These are phyloP conservation scores for Pterocarpus macrocarpus DNA, from an alignment of 306 rosid species.

Conservation along the genomic window DNA sequence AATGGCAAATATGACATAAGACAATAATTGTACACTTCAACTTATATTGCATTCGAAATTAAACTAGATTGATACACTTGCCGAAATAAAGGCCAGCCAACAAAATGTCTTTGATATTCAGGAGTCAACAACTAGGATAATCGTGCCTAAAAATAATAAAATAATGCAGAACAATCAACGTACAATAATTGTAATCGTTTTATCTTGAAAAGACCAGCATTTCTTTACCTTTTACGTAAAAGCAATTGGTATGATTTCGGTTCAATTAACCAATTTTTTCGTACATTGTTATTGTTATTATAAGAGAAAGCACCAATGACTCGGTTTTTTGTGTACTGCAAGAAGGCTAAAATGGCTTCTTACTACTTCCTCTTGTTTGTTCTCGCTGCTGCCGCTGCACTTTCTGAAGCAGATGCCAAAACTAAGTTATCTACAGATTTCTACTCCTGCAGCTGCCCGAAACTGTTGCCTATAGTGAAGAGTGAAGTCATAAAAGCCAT, in stretches of 20 bases:
- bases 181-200: not conserved
- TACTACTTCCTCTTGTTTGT: slow-evolving; percentile 39
- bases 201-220: slow-evolving; percentile 23
- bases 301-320: slow-evolving; percentile 20
- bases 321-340: not conserved
- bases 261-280: not conserved
- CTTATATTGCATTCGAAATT: not conserved
- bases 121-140: not conserved
- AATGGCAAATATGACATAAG: slow-evolving; percentile 1
- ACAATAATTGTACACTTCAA: slow-evolving; percentile 7
- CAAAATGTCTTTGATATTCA: not conserved
- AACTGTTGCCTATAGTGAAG: slow-evolving; percentile 46
- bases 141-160: not conserved
- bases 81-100: not conserved
- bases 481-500: slow-evolving; percentile 52
- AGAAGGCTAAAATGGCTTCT: slow-evolving; percentile 50
- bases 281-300: not conserved
- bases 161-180: not conserved
- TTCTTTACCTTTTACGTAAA: slow-evolving; percentile 24
- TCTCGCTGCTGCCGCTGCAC: slow-evolving; percentile 32
- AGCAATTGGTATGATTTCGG: slow-evolving; percentile 24
- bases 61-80: not conserved
- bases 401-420: slow-evolving; percentile 39
- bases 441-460: slow-evolving; percentile 55
- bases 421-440: slow-evolving; percentile 28